phyloP scores from a whole-genome alignment of 2,329 filamentous ascomycete genomes.

The Diplodia sapinea region DNA sequence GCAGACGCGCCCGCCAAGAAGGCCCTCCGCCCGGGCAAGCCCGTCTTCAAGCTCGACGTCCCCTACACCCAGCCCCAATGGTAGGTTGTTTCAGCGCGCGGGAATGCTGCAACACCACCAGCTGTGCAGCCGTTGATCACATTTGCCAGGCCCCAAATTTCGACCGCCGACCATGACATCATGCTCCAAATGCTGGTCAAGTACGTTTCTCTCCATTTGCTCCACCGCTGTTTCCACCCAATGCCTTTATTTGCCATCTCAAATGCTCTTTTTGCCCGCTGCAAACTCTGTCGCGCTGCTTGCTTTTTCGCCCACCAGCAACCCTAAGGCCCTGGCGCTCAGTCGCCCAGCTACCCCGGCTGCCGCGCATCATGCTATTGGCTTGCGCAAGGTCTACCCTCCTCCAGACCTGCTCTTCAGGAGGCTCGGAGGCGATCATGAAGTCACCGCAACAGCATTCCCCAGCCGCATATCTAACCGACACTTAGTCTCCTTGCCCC shows the following conservation, averaged over 20 bases:
- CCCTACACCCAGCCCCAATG: slow-evolving; percentile 67
- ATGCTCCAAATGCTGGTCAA: slow-evolving; percentile 66
- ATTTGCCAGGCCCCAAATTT: slow-evolving; percentile 64
- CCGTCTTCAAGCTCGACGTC: slow-evolving; percentile 67
- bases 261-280: neutral
- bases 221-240: neutral
- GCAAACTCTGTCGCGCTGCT: neutral
- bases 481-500: slow-evolving; percentile 64
- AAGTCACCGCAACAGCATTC: slow-evolving; percentile 28
- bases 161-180: slow-evolving; percentile 63
- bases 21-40: slow-evolving; percentile 36
- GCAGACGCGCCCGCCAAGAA: slow-evolving; percentile 5
- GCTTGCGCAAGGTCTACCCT: slow-evolving; percentile 14
- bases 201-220: slow-evolving; percentile 1
- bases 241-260: neutral
- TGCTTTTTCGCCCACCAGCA: slow-evolving; percentile 14
- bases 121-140: slow-evolving; percentile 18
- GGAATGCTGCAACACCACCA: slow-evolving; percentile 22
- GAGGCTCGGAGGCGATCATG: slow-evolving; percentile 16
- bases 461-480: slow-evolving; percentile 15
- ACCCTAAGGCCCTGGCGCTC: neutral
- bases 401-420: slow-evolving; percentile 16
- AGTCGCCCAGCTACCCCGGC: neutral
- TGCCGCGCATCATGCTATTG: slow-evolving; percentile 18
- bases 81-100: slow-evolving; percentile 49